Base-by-base conservation (phyloP, 2,329 filamentous ascomycete genomes). In the Penicillium sp. region DNA sequence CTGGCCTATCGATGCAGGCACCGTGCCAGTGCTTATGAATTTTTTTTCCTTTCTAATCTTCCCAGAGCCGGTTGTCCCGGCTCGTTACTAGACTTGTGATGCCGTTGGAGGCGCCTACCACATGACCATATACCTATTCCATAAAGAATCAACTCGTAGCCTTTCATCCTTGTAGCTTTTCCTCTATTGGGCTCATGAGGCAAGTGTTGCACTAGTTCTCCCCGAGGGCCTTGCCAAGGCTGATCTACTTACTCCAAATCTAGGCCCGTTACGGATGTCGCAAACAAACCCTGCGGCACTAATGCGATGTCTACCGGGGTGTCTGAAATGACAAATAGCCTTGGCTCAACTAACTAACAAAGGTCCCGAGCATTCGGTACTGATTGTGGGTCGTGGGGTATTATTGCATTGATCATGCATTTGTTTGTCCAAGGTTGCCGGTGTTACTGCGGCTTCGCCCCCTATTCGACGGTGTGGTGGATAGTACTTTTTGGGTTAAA, bases 1-100 rank as follows among this genome's bases (percentile, higher is more conserved):
- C 47, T 56, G 44, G 49, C 49, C 52, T 49, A 56, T 53, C 6
- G 41, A 53, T 49, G 50, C 56, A 52, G 55, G 50, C 52, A 52
- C 49, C 48, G 29, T 34, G 39, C 42, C 34, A 43, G 51, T 23
- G 10, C 23, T 41, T 11, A 37, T 45, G 39, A 16, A 44, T 43
- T 29, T 41, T 20, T 23, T 35, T 16, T 40, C 41, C 27, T 6
- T 22, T 18, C 24, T 27, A 9, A 26, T 9, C 18, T 20, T 20
- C 24, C 24, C 27, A 13, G 37, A 28, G 22, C 35, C 34, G 40
- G 27, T 41, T 32, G 28, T 24, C 24, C 50, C 18, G 22, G 39
- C 11, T 16, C 16, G 29, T 38, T 28, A 16, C 28, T 28, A 16
- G 36, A 23, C 26, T 26, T n/a, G 22, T 11, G 26, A n/a, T 10